Evolutionary conservation across 306 rosid genomes (phyloP).

Genomic region (Arachis stenosperma): DNA sequence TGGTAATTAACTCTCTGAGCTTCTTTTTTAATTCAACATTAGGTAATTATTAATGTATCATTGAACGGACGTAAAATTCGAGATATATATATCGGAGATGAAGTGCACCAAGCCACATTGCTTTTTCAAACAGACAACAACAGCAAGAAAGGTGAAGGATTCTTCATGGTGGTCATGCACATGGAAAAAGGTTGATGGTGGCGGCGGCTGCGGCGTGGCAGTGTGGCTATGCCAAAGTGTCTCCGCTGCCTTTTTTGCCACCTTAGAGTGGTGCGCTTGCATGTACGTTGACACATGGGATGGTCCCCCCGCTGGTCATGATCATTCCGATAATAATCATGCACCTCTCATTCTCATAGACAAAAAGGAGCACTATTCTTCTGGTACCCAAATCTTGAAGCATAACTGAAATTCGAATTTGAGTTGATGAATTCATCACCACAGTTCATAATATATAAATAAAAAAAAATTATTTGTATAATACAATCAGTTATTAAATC

Average conservation of each 20-base stretch:
- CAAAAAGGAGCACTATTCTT: conserved; percentile 1
- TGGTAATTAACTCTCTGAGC: not conserved
- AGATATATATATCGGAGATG: not conserved
- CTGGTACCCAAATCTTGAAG: conserved; percentile 17
- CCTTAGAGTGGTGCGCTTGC: conserved; percentile 47
- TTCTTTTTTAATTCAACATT: not conserved
- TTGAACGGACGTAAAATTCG: not conserved
- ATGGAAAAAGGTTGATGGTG: conserved; percentile 41
- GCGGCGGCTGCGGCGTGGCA: conserved; percentile 31
- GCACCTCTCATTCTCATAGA: conserved; percentile 35
- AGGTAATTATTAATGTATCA: not conserved
- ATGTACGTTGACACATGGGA: conserved; percentile 39
- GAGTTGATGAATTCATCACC: not conserved
- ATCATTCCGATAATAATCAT: conserved; percentile 15
- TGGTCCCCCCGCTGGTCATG: conserved; percentile 8
- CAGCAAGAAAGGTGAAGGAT: conserved; percentile 12
- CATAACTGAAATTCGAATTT: not conserved
- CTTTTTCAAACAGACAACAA: conserved; percentile 34
- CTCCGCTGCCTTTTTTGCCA: conserved; percentile 39
- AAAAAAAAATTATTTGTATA: no score
- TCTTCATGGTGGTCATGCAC: conserved; percentile 13
- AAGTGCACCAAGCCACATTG: conserved; percentile 27
- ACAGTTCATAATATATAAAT: not conserved
- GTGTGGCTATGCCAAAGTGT: conserved; percentile 40
- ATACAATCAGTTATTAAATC: no score